Evolutionary conservation across 768 basidiomycete species (phyloP).

Genomic region (Tricholoma sp.): DNA sequence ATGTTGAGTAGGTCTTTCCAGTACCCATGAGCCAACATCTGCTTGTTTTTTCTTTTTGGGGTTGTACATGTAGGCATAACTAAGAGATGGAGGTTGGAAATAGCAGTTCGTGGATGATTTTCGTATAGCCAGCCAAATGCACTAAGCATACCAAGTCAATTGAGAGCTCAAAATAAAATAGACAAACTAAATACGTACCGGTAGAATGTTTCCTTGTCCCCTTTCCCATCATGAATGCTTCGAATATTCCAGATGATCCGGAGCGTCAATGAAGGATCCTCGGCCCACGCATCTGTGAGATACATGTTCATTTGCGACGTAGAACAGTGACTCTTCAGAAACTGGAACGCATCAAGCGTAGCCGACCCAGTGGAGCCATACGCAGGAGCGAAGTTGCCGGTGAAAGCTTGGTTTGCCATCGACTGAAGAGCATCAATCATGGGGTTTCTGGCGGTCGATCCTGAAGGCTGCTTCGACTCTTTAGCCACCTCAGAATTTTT

Average conservation of each 20-base stretch:
- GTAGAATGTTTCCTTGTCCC: constrained; percentile 58
- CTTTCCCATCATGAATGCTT: constrained; percentile 69
- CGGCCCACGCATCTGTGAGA: constrained; percentile 50
- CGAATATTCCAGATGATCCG: constrained; percentile 63
- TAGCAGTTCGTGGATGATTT: constrained; percentile 65
- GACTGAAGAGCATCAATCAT: constrained; percentile 53
- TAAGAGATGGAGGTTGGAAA: constrained; percentile 51
- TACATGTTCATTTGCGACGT: constrained; percentile 22
- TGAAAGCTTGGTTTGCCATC: constrained; percentile 38
- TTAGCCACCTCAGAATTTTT: not conserved
- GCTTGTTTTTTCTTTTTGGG: constrained; percentile 23
- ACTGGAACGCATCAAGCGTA: constrained; percentile 55
- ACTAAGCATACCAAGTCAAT: constrained; percentile 17
- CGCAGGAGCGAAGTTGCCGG: constrained; percentile 47
- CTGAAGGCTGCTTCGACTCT: not conserved
- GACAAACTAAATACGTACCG: constrained; percentile 23
- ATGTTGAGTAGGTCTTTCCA: constrained; percentile 77
- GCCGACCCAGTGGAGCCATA: constrained; percentile 45
- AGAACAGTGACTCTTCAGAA: constrained; percentile 23
- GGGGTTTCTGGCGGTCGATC: constrained; percentile 26
- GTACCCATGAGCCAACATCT: constrained; percentile 48
- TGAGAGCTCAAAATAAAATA: not conserved
- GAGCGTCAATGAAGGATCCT: constrained; percentile 54
- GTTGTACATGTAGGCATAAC: constrained; percentile 45
- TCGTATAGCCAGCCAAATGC: constrained; percentile 67